Conservation (phyloP, 306 rosid species). For the Pterocarpus macrocarpus region DNA sequence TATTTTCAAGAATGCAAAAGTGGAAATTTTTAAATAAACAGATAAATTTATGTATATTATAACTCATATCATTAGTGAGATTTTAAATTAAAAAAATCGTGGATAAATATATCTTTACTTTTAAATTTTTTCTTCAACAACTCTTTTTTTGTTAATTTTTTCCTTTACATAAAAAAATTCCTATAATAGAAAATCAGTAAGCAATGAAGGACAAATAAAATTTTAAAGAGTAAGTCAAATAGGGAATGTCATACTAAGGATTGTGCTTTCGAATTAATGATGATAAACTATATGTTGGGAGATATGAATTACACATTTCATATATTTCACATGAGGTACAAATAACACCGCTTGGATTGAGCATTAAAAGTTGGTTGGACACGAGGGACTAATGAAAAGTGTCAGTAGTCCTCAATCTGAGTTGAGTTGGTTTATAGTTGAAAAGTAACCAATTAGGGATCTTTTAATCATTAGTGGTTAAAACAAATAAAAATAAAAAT, state of each 20-base stretch:
- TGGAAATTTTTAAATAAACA: too few relatives aligned
- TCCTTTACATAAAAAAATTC: too few relatives aligned
- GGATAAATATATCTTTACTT: not conserved
- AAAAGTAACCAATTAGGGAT: constrained; percentile 21
- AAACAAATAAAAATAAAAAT: too few relatives aligned
- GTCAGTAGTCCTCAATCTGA: constrained; percentile 36
- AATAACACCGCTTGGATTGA: constrained; percentile 24
- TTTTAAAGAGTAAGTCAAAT: not conserved
- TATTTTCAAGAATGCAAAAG: too few relatives aligned
- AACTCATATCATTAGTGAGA: too few relatives aligned
- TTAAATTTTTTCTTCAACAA: too few relatives aligned
- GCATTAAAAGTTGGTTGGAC: constrained; percentile 42
- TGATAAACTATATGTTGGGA: not conserved
- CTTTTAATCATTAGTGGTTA: not conserved
- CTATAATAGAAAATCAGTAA: too few relatives aligned
- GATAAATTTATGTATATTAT: too few relatives aligned
- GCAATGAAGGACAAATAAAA: not conserved
- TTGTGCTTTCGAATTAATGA: constrained; percentile 23
- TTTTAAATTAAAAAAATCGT: not conserved
- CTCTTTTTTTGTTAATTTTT: too few relatives aligned
- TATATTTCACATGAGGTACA: constrained; percentile 15
- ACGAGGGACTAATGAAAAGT: constrained; percentile 48
- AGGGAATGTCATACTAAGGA: constrained; percentile 50
- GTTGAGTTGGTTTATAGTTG: constrained; percentile 31
- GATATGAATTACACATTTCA: constrained; percentile 5